Evolutionary conservation across 257 asterid species (phyloP), one percentile per base, ranked within the genome.

Genomic region (Knoxia roxburghii): DNA sequence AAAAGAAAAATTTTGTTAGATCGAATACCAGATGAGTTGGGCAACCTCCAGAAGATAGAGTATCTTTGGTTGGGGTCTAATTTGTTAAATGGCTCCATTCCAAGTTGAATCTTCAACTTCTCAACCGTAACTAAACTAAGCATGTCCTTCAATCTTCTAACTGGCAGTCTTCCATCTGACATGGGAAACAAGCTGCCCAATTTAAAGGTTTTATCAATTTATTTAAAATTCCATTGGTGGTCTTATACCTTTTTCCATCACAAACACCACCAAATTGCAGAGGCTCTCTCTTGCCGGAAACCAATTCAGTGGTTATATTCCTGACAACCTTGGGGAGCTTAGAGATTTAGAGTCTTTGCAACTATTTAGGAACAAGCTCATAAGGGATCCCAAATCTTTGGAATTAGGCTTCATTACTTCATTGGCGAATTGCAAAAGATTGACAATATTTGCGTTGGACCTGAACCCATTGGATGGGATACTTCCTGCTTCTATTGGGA

Each of bases 251-350:
- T 23, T 41, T 17, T 68, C 77, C 35, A 66, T 73, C 51, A 69
- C 76, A 20, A 78, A 78, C 60, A 56, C 68, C 17, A 68, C 85
- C 8, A 23, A 40, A n/a, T 72, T 81, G 27, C 0, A 4, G 0
- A 4, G 7, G 8, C 6, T 81, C 24, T 39, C 46, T 12, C 64
- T 81, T 45, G 0, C 53, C 3, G 0, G 0, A 2, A 57, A 57
- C 63, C 63, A 32, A 57, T 57, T 57, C 43, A 30, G 24, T 30
- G 63, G 63, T 14, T 57, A 41, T 5, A 57, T 57, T 57, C 63
- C 63, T 4, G 8, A 57, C 43, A 1, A 4, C 26, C 3, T 57
- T 57, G 63, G 63, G 26, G 18, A 57, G 8, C 63, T 57, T 57
- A 24, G 18, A 32, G 40, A 14, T 39, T 24, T 57, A 8, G 63